phyloP scores from a whole-genome alignment of 164 flowering plant genomes.

The Litsea cubeba region DNA sequence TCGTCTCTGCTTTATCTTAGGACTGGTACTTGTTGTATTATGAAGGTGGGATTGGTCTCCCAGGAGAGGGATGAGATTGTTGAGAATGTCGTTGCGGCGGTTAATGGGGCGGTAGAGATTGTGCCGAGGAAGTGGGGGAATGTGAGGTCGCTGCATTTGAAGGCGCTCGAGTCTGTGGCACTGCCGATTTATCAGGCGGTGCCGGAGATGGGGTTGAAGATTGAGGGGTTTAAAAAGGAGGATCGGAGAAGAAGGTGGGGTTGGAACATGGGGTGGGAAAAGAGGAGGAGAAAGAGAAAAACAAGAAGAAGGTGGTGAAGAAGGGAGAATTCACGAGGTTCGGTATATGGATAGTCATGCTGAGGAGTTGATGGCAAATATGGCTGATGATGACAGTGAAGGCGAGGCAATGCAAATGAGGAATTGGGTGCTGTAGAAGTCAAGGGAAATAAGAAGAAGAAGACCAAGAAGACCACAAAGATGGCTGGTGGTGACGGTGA shows the following conservation, averaged over 20 bases:
- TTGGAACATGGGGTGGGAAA: constrained; percentile 10
- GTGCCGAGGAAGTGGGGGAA: constrained; percentile 69
- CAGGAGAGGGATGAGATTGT: constrained; percentile 50
- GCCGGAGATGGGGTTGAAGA: constrained; percentile 67
- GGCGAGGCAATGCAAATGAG: constrained; percentile 13
- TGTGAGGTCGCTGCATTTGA: constrained; percentile 70
- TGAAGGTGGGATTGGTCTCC: constrained; percentile 49
- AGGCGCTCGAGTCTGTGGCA: constrained; percentile 60
- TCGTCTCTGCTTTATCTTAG: constrained; percentile 56
- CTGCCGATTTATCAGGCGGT: constrained; percentile 70
- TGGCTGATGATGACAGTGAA: constrained; percentile 12
- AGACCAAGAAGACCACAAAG: not conserved
- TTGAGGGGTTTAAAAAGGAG: constrained; percentile 33
- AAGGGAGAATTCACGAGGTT: constrained; percentile 58
- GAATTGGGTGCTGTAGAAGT: constrained; percentile 6
- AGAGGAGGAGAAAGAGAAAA: constrained; percentile 10
- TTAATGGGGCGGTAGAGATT: constrained; percentile 49
- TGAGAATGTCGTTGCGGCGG: constrained; percentile 57
- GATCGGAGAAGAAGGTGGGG: constrained; percentile 15
- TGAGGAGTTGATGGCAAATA: constrained; percentile 14
- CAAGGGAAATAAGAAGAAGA: not conserved
- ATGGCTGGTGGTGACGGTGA: not conserved
- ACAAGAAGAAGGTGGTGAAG: constrained; percentile 30
- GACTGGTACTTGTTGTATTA: constrained; percentile 71
- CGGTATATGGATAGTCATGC: constrained; percentile 40